Evolutionary conservation across 805 yeast genomes (phyloP).

Genomic region (Saccharomycopsis oosterbeekiorum): DNA sequence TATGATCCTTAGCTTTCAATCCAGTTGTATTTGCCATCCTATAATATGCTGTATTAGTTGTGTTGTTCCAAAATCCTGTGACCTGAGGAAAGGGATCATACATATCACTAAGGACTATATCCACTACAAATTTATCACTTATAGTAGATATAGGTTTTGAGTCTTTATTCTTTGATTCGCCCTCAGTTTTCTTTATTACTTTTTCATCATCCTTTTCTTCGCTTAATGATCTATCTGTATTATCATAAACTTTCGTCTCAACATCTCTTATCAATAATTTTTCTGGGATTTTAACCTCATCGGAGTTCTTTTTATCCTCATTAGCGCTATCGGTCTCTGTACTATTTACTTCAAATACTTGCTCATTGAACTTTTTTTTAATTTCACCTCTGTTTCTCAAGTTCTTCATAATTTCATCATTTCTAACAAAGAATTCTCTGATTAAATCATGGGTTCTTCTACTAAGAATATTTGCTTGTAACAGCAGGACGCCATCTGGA

Average conservation of each 20-base stretch:
- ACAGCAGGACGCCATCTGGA: slow-evolving; percentile 65
- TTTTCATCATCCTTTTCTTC: not conserved
- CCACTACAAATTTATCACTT: slow-evolving; percentile 28
- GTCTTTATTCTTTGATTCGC: not conserved
- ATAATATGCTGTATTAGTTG: slow-evolving; percentile 68
- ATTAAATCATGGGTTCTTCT: slow-evolving; percentile 50
- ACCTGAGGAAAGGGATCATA: slow-evolving; percentile 54
- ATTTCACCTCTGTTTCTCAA: slow-evolving; percentile 3
- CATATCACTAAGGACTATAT: slow-evolving; percentile 73
- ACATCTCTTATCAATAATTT: too few relatives aligned
- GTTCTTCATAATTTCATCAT: slow-evolving; percentile 6
- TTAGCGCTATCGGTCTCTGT: not conserved
- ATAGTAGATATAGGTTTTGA: not conserved
- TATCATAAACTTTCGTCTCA: not conserved
- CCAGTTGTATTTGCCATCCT: slow-evolving; percentile 96
- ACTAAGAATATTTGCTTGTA: slow-evolving; percentile 84
- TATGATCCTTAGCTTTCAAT: slow-evolving; percentile 68
- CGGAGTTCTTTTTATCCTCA: not conserved
- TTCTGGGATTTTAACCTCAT: not conserved
- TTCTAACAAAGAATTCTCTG: slow-evolving; percentile 36
- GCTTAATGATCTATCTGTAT: not conserved
- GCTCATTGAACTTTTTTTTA: not conserved
- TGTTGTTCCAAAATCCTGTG: slow-evolving; percentile 43
- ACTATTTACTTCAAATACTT: not conserved
- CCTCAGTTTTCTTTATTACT: not conserved